Percentiles rank a stretch among this genome's conserved stretches.
phyloP scores from a whole-genome alignment of 108 stramenopile species.

The Seminavis robusta region DNA sequence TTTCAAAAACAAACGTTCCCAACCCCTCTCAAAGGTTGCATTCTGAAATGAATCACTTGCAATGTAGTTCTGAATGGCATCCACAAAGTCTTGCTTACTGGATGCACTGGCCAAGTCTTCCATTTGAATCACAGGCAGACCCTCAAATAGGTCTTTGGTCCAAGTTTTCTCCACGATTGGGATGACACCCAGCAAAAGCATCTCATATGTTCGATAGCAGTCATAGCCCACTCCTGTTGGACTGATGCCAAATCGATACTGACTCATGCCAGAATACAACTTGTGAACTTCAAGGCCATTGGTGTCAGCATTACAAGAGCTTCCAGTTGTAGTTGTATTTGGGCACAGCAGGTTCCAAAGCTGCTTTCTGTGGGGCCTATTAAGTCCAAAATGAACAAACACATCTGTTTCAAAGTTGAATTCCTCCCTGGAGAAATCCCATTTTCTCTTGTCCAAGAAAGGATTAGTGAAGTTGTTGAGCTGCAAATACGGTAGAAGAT shows the following conservation, averaged over 20 bases:
- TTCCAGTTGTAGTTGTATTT: no score
- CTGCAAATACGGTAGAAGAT: slow-evolving; percentile 3
- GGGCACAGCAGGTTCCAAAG: neutral
- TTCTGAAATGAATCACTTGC: neutral
- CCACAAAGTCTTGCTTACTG: neutral
- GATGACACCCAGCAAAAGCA: slow-evolving; percentile 12
- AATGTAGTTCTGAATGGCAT: no score
- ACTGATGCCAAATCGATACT: slow-evolving; percentile 9
- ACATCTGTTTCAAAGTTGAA: neutral
- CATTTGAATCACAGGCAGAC: neutral
- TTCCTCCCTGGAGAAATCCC: neutral
- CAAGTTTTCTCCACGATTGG: slow-evolving; percentile 5
- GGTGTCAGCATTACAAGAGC: slow-evolving; percentile 1
- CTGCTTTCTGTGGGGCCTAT: neutral
- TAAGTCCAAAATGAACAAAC: slow-evolving; percentile 5
- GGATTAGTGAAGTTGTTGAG: slow-evolving; percentile 9
- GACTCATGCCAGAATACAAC: neutral
- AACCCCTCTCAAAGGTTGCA: neutral
- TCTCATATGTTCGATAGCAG: slow-evolving; percentile 16
- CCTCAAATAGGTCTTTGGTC: slow-evolving; percentile 1
- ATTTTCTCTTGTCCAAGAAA: neutral
- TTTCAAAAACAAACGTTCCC: slow-evolving; percentile 8
- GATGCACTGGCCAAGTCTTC: neutral
- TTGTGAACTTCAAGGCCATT: neutral
- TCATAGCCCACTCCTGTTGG: slow-evolving; percentile 11